Evolutionary conservation across 441 rosid species (phyloP).

Genomic region (Populus hybrid): DNA sequence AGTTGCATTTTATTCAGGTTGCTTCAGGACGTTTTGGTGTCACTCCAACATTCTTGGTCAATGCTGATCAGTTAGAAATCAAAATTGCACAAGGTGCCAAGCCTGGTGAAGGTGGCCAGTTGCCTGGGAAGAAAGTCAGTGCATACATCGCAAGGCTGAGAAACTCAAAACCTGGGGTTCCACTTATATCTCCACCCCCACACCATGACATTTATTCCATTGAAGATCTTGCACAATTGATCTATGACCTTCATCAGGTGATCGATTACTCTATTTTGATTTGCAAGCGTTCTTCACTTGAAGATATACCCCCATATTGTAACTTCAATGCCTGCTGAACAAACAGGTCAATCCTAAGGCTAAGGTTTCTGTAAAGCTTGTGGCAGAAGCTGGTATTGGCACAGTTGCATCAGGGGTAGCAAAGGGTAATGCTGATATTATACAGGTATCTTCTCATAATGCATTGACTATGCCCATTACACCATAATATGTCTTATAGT

Average conservation of each 20-base stretch:
- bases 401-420: constrained; percentile 99
- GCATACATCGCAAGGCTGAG: constrained; percentile 96
- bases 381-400: constrained; percentile 99
- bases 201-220: constrained; percentile 98
- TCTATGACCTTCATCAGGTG: constrained; percentile 98
- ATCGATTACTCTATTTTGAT: constrained; percentile 24
- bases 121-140: constrained; percentile 99
- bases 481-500: constrained; percentile 4
- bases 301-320: constrained; percentile 4
- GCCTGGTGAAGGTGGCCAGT: constrained; percentile 99
- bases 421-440: constrained; percentile 96
- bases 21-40: constrained; percentile 99
- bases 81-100: constrained; percentile 99
- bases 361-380: constrained; percentile 97
- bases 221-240: constrained; percentile 98
- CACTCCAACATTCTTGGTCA: constrained; percentile 95
- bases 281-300: neutral
- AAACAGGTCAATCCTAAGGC: constrained; percentile 91
- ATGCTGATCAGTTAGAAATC: constrained; percentile 95
- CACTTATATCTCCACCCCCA: constrained; percentile 98
- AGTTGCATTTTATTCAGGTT: constrained; percentile 53
- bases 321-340: constrained; percentile 18
- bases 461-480: constrained; percentile 10
- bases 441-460: constrained; percentile 60
- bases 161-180: constrained; percentile 98